Percentiles rank a stretch among this genome's conserved stretches.
These are phyloP conservation scores for Fraxinus xanthoxyloides DNA, from an alignment of 305 asterid species.

Conservation along the genomic window DNA sequence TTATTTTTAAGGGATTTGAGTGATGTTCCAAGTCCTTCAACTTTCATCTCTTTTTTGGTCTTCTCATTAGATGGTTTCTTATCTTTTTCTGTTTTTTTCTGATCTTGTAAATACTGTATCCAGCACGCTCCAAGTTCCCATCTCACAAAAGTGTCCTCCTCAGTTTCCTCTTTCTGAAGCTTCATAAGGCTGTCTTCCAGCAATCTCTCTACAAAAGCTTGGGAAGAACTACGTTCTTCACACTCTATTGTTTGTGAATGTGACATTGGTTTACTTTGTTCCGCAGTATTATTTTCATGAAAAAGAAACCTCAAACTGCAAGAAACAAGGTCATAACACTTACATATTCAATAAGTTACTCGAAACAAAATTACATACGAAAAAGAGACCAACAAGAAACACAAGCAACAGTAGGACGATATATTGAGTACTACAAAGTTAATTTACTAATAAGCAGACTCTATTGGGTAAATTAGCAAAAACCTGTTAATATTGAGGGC, in stretches of 20 bases:
- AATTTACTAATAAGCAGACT: conserved; percentile 3
- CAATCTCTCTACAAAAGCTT: conserved; percentile 67
- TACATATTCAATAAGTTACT: not conserved
- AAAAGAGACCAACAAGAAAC: conserved; percentile 13
- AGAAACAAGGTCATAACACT: conserved; percentile 17
- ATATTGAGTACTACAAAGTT: conserved; percentile 7
- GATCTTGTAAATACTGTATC: conserved; percentile 96
- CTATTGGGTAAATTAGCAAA: conserved; percentile 15
- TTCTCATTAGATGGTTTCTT: conserved; percentile 68
- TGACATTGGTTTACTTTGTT: conserved; percentile 41
- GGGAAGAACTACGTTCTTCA: conserved; percentile 57
- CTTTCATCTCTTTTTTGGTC: conserved; percentile 81
- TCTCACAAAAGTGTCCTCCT: conserved; percentile 64
- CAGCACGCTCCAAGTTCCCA: conserved; percentile 99
- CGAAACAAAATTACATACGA: conserved; percentile 13
- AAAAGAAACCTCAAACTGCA: conserved; percentile 88
- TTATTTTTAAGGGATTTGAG: conserved; percentile 82
- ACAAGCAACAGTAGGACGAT: conserved; percentile 6
- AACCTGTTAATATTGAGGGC: conserved; percentile 80
- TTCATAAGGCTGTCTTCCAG: conserved; percentile 76
- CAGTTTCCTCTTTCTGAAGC: conserved; percentile 69
- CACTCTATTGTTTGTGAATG: conserved; percentile 45
- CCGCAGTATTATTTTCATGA: conserved; percentile 55
- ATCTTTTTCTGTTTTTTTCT: conserved; percentile 88
- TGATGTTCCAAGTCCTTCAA: conserved; percentile 94